Conservation (phyloP, 805 yeast genomes). For the Saccharomyces mikatae region DNA sequence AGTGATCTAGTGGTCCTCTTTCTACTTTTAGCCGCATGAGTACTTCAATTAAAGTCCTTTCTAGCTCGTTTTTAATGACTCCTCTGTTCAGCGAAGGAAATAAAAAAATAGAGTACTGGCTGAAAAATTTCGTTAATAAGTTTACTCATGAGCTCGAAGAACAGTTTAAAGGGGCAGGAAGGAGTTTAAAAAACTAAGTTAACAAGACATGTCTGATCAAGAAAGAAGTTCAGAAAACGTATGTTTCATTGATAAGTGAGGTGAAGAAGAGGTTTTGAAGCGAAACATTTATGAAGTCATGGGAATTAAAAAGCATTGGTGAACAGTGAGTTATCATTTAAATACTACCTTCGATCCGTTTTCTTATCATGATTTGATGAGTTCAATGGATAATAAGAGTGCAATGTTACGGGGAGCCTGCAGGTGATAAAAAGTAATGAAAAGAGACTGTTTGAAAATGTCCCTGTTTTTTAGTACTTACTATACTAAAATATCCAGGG, state of each 20-base stretch:
- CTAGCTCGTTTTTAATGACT: not conserved
- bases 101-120: not conserved
- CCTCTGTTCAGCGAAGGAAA: not conserved
- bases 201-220: conserved; percentile 3
- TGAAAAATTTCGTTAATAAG: not conserved
- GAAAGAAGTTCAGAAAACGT: conserved; percentile 6
- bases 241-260: not conserved
- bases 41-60: not conserved
- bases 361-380: not conserved
- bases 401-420: too few species aligned
- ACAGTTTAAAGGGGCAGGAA: not conserved
- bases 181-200: not conserved
- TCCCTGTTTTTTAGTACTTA: not conserved
- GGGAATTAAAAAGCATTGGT: not conserved
- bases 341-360: not conserved
- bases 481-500: not conserved
- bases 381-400: not conserved
- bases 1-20: not conserved
- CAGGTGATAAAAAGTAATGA: not conserved
- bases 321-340: not conserved
- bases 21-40: not conserved
- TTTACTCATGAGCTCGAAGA: not conserved
- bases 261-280: not conserved
- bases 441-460: not conserved
- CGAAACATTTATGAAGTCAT: not conserved